Base-by-base conservation (phyloP, 257 asterid genomes). In the Fraxinus americana region DNA sequence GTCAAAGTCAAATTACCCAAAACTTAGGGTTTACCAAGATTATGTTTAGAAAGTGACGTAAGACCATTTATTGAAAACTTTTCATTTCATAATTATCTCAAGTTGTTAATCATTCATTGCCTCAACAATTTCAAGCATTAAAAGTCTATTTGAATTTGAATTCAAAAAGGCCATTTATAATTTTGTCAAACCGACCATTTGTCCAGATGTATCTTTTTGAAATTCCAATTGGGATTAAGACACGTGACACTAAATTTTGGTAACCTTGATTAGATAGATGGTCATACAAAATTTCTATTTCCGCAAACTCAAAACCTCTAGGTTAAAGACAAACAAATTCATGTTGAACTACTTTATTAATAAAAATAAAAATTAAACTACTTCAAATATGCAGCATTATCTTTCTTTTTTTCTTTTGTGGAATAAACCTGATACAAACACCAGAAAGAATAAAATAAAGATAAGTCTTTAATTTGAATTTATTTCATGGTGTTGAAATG, bases 101-200 rank as follows among this genome's bases (percentile, higher is more conserved):
- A 10, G 9, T 23, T 52, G 43, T n/a, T 41, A 41, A 41, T 11
- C 50, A 41, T 41, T 10, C 14, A 11, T 41, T 41, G 2, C 14
- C 50, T 41, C 50, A 70, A 63, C 65, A 57, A 66, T 77, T 79
- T 77, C 36, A 27, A 74, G 54, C 74, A 30, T 52, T 50, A 36
- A 34, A 59, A 69, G 6, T 67, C 52, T 29, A 77, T 50, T 71
- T 34, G 77, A 69, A 23, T 78, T 43, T 43, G 50, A 43, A 43
- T 78, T 71, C 74, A 76, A 80, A 84, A 71, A 70, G 85, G 73
- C 12, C 17, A 23, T 6, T 59, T 43, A 35, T 36, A 30, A 23
- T 66, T 75, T 82, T 79, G 89, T 89, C 97, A 90, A 92, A 89
- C 97, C 96, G 94, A 85, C 91, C 83, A 85, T 14, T 41, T 12